A percentile compares a stretch with the other conserved stretches of the same genome.
Evolutionary conservation across 2,329 filamentous ascomycete species (phyloP).

Genomic region (Rhexocercosporidium sp.): DNA sequence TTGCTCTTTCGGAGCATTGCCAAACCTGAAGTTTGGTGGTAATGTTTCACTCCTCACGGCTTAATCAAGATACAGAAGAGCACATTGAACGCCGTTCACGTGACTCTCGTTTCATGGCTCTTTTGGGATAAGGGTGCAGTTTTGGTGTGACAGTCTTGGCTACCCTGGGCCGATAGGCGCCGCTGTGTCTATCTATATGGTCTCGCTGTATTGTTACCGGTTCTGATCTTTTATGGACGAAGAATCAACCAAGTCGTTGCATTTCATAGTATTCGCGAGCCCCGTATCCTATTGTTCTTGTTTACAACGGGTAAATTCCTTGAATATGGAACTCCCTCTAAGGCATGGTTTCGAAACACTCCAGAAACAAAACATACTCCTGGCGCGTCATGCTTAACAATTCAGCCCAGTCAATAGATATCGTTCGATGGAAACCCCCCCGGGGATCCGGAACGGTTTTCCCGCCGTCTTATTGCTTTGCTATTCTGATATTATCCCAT

Average conservation of each 20-base stretch:
- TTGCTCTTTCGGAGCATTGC: neutral
- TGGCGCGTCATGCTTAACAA: neutral
- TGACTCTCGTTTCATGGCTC: neutral
- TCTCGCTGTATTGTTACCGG: too few species aligned
- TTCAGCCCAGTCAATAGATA: neutral
- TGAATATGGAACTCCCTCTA: neutral
- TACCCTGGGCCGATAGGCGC: neutral
- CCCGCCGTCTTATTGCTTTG: neutral
- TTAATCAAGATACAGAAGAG: neutral
- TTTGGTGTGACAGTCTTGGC: neutral
- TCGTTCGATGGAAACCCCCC: neutral
- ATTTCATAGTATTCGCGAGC: neutral
- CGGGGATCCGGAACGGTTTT: neutral
- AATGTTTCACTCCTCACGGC: neutral
- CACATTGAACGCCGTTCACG: neutral
- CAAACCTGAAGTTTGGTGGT: neutral
- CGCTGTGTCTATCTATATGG: neutral
- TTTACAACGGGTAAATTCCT: neutral
- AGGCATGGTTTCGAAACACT: neutral
- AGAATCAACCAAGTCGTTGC: neutral
- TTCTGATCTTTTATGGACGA: neutral
- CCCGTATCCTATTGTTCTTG: neutral
- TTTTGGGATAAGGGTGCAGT: neutral
- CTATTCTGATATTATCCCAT: neutral
- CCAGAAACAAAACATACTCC: neutral